Evolutionary conservation across 176 grass and related monocot genomes (phyloP), one percentile per base, ranked within the genome.

Genomic region (Carex littledalei): DNA sequence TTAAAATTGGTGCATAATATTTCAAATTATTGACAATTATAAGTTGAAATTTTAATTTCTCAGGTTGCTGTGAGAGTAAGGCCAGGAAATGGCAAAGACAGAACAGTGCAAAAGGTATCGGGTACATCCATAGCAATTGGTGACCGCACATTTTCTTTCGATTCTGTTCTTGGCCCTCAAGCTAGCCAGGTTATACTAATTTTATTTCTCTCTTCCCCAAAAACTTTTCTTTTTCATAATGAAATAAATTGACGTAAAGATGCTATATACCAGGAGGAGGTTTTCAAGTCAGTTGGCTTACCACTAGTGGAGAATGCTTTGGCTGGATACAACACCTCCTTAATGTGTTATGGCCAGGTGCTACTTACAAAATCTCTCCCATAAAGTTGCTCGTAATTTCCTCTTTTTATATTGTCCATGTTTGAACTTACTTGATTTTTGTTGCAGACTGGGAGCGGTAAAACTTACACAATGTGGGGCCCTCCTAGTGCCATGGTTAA

Each of bases 391-490:
- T 50, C 3, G 18, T 41, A 18, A 26, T 64, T 66, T 71, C 12
- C 43, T 79, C 18, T 22, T 39, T 78, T 14, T 73, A 39, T 6
- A 29, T 56, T 69, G 88, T 17, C 63, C 21, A 68, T 50, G 34
- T 74, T 56, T 21, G 35, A 65, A 61, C 79, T 8, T 81, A 65
- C 63, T 82, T 81, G 72, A 35, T 35, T 3, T 41, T 84, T 39
- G 32, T 62, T 13, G 26, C 63, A 99, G 96, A 95, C 91, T 68
- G 93, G 93, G 45, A 99, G 88, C 2, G 96, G 96, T 20, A 99
- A 99, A 92, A 94, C 96, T 0, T 95, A 99, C 84, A 99, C 96
- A 47, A 94, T 99, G 88, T 99, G 93, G 91, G 96, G 93, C 0
- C 84, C 96, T 37, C 91, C 92, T 3, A 89, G 89, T 39, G 90